These are phyloP conservation scores for Gnomoniopsis smithogilvyi DNA, from an alignment of 2,329 filamentous ascomycete genomes.

Conservation along the genomic window DNA sequence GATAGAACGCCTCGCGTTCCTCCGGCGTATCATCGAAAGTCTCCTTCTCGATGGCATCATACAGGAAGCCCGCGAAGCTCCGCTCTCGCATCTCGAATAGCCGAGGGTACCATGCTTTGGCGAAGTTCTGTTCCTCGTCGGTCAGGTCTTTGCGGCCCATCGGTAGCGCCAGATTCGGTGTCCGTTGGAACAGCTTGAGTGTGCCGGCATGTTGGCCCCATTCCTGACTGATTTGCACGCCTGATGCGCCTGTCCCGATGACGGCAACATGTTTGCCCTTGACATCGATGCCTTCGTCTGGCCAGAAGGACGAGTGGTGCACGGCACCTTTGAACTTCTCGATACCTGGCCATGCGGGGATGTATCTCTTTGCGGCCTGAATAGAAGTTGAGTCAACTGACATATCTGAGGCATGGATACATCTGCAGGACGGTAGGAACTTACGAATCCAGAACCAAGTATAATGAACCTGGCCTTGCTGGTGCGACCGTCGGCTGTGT, in stretches of 20 bases:
- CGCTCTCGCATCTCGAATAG: constrained; percentile 51
- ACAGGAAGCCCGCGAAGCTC: constrained; percentile 58
- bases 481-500: constrained; percentile 46
- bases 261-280: constrained; percentile 58
- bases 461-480: constrained; percentile 50
- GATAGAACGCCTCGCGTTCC: constrained; percentile 45
- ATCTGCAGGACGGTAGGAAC: constrained; percentile 7
- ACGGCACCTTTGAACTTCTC: constrained; percentile 57
- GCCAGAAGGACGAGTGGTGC: constrained; percentile 61
- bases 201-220: constrained; percentile 49
- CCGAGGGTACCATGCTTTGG: constrained; percentile 42
- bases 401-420: background rate
- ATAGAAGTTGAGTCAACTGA: background rate
- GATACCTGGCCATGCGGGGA: constrained; percentile 58
- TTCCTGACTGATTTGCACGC: constrained; percentile 62
- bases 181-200: constrained; percentile 62
- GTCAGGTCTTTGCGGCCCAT: constrained; percentile 52
- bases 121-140: constrained; percentile 45
- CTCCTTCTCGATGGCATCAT: constrained; percentile 50
- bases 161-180: constrained; percentile 62
- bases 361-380: constrained; percentile 55
- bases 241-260: constrained; percentile 63
- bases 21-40: constrained; percentile 53
- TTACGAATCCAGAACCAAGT: constrained; percentile 50
- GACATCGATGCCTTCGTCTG: constrained; percentile 52